Conservation (phyloP, 306 rosid species). For the Acacia acuminata region DNA sequence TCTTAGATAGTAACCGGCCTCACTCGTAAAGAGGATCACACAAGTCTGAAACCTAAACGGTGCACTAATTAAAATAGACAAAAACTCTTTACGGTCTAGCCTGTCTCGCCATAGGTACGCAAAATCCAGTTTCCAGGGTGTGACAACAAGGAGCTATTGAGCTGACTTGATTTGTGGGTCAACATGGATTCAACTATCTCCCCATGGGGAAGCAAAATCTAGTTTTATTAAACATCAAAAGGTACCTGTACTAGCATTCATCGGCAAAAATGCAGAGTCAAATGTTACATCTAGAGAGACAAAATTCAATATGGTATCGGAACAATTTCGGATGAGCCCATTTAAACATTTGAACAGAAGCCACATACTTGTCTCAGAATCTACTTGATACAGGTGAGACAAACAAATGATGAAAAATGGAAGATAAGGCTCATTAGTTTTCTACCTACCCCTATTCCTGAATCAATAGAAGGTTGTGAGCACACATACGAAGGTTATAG, state of each 20-base stretch:
- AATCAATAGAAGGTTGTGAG: conserved; percentile 9
- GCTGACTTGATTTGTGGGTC: neutral
- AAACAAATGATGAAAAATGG: neutral
- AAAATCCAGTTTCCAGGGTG: neutral
- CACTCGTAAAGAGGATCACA: too few species aligned
- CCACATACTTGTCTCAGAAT: neutral
- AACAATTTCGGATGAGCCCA: neutral
- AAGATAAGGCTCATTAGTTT: neutral
- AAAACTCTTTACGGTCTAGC: too few species aligned
- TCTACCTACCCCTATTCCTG: neutral
- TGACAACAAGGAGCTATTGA: neutral
- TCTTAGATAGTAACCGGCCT: too few species aligned
- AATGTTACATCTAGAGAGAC: neutral
- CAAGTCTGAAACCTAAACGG: too few species aligned
- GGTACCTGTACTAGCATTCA: neutral
- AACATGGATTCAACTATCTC: neutral
- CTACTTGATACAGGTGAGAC: conserved; percentile 18
- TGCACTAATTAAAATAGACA: too few species aligned
- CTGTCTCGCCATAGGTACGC: too few species aligned
- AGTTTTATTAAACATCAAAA: too few species aligned
- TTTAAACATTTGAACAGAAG: neutral
- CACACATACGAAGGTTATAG: conserved; percentile 10
- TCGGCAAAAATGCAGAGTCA: neutral
- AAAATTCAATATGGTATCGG: neutral
- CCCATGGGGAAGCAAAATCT: neutral